Percentiles rank a stretch among this genome's conserved stretches.
These are phyloP conservation scores for Talaromyces funiculosus DNA, from an alignment of 2,329 filamentous ascomycete genomes.

Conservation along the genomic window DNA sequence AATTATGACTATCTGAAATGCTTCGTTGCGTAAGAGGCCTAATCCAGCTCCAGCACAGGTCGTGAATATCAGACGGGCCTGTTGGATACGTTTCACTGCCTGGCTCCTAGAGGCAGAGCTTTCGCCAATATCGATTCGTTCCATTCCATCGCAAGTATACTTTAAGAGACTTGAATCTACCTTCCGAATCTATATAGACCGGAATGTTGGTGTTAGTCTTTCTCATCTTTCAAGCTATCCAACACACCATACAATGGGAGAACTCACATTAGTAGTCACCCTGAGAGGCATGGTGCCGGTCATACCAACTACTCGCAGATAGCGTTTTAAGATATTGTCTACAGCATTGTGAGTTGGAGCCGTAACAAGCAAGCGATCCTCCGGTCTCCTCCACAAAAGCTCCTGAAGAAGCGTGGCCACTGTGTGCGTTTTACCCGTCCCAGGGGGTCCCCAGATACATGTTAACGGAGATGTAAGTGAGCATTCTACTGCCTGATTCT, in stretches of 20 bases:
- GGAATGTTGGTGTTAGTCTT: too few relatives aligned
- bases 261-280: slow-evolving; percentile 27
- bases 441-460: slow-evolving; percentile 43
- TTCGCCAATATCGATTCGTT: slow-evolving; percentile 28
- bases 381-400: slow-evolving; percentile 13
- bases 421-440: slow-evolving; percentile 43
- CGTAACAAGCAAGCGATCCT: slow-evolving; percentile 32
- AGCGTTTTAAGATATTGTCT: slow-evolving; percentile 40
- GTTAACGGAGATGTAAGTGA: slow-evolving; percentile 30
- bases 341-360: slow-evolving; percentile 38
- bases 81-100: slow-evolving; percentile 35
- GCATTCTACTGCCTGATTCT: slow-evolving; percentile 30
- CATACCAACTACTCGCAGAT: slow-evolving; percentile 17
- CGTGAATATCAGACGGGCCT: slow-evolving; percentile 39
- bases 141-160: slow-evolving; percentile 37
- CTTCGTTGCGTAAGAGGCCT: slow-evolving; percentile 36
- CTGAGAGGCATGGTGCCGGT: slow-evolving; percentile 17
- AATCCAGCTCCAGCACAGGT: slow-evolving; percentile 42
- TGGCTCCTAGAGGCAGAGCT: slow-evolving; percentile 25
- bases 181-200: slow-evolving; percentile 24
- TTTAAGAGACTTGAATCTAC: slow-evolving; percentile 29
- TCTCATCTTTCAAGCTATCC: too few relatives aligned
- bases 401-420: slow-evolving; percentile 26
- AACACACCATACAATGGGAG: too few relatives aligned
- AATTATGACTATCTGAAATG: slow-evolving; percentile 40